Percentiles rank a stretch among this genome's conserved stretches.
phyloP scores from a whole-genome alignment of 2,329 filamentous ascomycete species.

The Pseudocercospora pini-densiflorae region DNA sequence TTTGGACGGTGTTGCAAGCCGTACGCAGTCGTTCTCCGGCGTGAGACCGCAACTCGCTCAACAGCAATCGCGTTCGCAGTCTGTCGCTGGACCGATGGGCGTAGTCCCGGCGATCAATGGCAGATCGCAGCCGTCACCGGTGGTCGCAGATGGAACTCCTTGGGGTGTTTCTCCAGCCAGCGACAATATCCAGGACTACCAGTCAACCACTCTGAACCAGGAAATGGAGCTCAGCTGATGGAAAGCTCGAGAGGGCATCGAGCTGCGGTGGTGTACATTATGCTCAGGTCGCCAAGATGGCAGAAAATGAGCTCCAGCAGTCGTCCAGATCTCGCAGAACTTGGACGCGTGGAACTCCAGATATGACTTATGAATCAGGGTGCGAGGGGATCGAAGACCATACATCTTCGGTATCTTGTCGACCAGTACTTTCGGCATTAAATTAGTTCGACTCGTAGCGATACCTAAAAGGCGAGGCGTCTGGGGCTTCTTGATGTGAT shows the following conservation, averaged over 20 bases:
- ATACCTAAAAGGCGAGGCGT: not conserved
- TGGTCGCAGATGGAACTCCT: not conserved
- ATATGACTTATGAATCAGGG: not conserved
- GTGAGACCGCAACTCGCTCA: constrained; percentile 1
- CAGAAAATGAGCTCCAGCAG: not conserved
- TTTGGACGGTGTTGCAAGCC: constrained; percentile 14
- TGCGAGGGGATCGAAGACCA: not conserved
- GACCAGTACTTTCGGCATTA: not conserved
- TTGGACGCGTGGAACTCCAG: not conserved
- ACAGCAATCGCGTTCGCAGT: constrained; percentile 16
- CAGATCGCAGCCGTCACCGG: not conserved
- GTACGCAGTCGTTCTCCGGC: constrained; percentile 26
- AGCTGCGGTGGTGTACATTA: not conserved
- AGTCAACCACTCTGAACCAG: constrained; percentile 3
- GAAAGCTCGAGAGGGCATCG: not conserved
- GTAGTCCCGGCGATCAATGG: not conserved
- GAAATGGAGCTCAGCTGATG: not conserved
- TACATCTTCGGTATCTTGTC: not conserved
- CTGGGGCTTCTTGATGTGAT: not conserved
- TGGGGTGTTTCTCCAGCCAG: not conserved
- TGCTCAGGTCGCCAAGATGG: not conserved
- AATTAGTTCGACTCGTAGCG: not conserved
- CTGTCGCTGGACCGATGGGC: constrained; percentile 10
- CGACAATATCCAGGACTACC: not conserved
- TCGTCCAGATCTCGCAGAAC: not conserved